Evolutionary conservation across 2,329 filamentous ascomycete genomes (phyloP), one percentile per base, ranked within the genome.

Genomic region (Curvularia hawaiiensis): DNA sequence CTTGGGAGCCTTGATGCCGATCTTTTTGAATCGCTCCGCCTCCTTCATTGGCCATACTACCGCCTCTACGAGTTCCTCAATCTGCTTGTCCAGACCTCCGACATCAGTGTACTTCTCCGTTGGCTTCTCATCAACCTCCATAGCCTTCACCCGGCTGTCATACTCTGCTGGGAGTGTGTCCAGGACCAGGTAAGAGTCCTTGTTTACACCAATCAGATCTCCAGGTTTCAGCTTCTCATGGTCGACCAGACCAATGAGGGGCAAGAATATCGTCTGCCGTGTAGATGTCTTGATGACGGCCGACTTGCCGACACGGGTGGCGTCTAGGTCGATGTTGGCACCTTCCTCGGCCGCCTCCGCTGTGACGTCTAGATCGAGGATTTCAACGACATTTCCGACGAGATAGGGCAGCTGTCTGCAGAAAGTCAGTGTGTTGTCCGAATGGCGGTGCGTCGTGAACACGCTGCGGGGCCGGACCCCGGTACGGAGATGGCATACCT

Each of bases 11-110:
- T 99, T 99, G 84, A 99, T 99, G 68, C 95, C 95, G 72, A 99
- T 97, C 85, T 97, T 98, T 85, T 97, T 98, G 83, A 99, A 99
- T 20, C 94, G 87, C 70, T 99, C 96, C 1, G 95, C 93, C 80
- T 99, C 94, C 85, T 98, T 98, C 95, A 99, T 99, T 2, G 95
- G 95, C 94, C 94, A 98, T 30, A 99, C 95, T 49, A 99, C 95
- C 54, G 95, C 95, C 81, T 99, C 95, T 9, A 99, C 93, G 53
- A 99, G 85, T 80, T 99, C 96, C 78, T 97, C 94, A 74, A 99
- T 99, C 83, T 99, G 95, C 82, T 99, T 99, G 80, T 97, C 93
- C 70, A 99, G 79, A 50, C 95, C 95, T 80, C 95, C 95, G 14
- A 99, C 96, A 80, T 99, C 95, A 53, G 89, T 95, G 81, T 99